phyloP scores from a whole-genome alignment of 371 early-diverging fungal species.

The Synchytrium microbalum region DNA sequence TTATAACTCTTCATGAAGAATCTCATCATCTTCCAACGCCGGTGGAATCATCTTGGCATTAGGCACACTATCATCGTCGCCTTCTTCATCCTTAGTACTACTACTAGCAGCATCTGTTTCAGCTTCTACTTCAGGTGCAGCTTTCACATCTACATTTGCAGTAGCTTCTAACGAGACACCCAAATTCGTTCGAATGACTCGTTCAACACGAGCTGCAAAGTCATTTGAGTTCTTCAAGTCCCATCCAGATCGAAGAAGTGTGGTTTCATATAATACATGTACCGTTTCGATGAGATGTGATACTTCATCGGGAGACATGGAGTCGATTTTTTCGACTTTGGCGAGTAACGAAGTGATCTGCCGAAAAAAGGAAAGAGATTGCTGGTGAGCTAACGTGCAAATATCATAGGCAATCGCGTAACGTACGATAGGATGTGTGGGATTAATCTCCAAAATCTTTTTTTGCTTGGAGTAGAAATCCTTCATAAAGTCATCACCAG shows the following conservation, averaged over 20 bases:
- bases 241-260: slow-evolving; percentile 69
- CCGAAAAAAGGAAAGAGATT: slow-evolving; percentile 6
- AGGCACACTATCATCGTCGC: neutral
- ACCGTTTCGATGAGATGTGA: slow-evolving; percentile 36
- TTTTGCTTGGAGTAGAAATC: slow-evolving; percentile 54
- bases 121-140: slow-evolving; percentile 22
- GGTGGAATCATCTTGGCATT: neutral
- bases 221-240: slow-evolving; percentile 46
- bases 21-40: neutral
- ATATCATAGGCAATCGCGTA: neutral
- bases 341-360: slow-evolving; percentile 2
- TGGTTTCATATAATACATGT: slow-evolving; percentile 65
- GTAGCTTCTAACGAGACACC: slow-evolving; percentile 44
- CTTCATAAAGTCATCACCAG: slow-evolving; percentile 51
- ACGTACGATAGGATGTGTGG: slow-evolving; percentile 23
- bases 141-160: slow-evolving; percentile 38
- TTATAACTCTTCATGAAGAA: neutral
- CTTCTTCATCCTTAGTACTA: neutral
- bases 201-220: slow-evolving; percentile 67
- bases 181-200: slow-evolving; percentile 53
- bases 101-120: neutral
- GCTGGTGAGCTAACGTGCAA: too few species aligned
- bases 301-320: slow-evolving; percentile 35
- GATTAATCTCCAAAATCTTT: slow-evolving; percentile 83
- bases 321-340: slow-evolving; percentile 29